Evolutionary conservation across 2,329 filamentous ascomycete species (phyloP).

Genomic region (Magnaporthiopsis incrustans): DNA sequence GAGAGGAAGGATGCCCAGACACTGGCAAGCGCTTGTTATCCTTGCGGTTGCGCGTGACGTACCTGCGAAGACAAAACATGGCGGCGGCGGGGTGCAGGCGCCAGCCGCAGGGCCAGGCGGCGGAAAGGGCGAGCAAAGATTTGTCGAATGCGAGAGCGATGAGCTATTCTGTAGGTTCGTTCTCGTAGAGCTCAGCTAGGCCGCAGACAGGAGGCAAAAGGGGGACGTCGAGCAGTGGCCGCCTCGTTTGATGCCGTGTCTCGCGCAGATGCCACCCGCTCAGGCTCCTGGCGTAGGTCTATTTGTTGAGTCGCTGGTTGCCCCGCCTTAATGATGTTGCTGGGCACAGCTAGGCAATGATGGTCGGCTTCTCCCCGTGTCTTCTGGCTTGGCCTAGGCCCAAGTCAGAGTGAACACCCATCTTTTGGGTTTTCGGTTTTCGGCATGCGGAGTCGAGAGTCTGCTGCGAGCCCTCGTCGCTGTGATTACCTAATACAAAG

Average conservation of each 20-base stretch:
- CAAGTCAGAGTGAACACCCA: background rate
- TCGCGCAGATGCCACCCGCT: background rate
- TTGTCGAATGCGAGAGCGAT: background rate
- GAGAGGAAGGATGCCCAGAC: too few relatives aligned
- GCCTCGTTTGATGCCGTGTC: background rate
- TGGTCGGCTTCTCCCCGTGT: background rate
- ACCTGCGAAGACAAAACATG: constrained; percentile 65
- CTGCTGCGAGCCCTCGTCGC: background rate
- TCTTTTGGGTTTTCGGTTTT: background rate
- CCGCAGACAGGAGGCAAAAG: background rate
- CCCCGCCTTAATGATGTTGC: background rate
- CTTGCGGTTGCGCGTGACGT: constrained; percentile 18
- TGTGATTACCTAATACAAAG: background rate
- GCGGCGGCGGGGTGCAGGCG: constrained; percentile 10
- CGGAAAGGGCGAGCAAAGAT: background rate
- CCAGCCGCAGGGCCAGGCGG: background rate
- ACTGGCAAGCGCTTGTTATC: background rate
- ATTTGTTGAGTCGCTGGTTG: background rate
- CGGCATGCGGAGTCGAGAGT: too few relatives aligned
- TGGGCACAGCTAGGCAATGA: background rate
- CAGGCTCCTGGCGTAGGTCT: background rate
- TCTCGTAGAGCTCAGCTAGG: too few relatives aligned
- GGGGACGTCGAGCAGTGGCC: background rate
- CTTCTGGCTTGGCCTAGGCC: background rate
- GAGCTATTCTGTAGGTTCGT: background rate